Evolutionary conservation across 768 basidiomycete species (phyloP).

Genomic region (Termitomyces sp.): DNA sequence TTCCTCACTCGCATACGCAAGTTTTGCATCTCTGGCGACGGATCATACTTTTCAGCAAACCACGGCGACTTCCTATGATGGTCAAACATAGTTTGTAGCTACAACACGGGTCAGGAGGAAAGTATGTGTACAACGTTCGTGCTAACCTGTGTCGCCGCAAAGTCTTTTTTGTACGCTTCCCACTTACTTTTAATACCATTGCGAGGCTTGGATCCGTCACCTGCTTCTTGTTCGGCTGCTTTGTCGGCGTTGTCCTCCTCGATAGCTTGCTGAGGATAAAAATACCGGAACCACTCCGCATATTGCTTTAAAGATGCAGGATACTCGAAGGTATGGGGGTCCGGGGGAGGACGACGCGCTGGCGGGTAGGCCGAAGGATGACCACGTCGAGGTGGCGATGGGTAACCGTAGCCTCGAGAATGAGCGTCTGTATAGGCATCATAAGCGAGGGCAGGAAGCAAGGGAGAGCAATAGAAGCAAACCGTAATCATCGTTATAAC

Average conservation of each 20-base stretch:
- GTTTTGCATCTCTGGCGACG: slow-evolving; percentile 59
- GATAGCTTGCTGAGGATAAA: slow-evolving; percentile 66
- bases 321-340: slow-evolving; percentile 79
- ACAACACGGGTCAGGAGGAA: slow-evolving; percentile 30
- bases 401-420: slow-evolving; percentile 56
- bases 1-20: slow-evolving; percentile 77
- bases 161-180: slow-evolving; percentile 94
- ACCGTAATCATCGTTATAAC: slow-evolving; percentile 83
- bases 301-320: slow-evolving; percentile 80
- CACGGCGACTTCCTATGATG: slow-evolving; percentile 94
- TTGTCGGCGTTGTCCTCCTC: slow-evolving; percentile 85
- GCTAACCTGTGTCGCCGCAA: slow-evolving; percentile 82
- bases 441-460: slow-evolving; percentile 8
- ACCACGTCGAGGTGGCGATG: slow-evolving; percentile 58
- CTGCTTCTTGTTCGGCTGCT: slow-evolving; percentile 78
- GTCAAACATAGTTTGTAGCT: slow-evolving; percentile 95
- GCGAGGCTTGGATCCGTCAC: slow-evolving; percentile 76
- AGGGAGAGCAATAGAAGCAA: slow-evolving; percentile 21
- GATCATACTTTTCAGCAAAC: slow-evolving; percentile 96
- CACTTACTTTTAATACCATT: slow-evolving; percentile 81
- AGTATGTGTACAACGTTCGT: slow-evolving; percentile 15
- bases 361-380: slow-evolving; percentile 44
- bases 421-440: slow-evolving; percentile 48
- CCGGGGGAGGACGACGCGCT: slow-evolving; percentile 60
- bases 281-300: slow-evolving; percentile 84